Evolutionary conservation across 495 filamentous ascomycete species (phyloP).

Genomic region (Penicillium tannophilum): DNA sequence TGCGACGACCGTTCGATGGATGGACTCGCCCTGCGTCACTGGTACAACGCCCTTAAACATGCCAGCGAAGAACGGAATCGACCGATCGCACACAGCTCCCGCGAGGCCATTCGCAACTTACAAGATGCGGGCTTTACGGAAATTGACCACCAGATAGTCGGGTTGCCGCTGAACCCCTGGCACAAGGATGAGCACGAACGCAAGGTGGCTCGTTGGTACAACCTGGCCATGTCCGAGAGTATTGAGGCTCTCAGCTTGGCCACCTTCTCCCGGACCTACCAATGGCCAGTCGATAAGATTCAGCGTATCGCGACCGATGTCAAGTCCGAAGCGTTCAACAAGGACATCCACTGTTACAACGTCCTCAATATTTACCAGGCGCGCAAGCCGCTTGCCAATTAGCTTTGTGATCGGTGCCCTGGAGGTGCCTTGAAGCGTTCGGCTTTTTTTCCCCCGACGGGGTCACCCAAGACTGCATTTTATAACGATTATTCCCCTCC

Average conservation of each 20-base stretch:
- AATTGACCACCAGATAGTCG: slow-evolving; percentile 72
- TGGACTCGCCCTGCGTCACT: slow-evolving; percentile 55
- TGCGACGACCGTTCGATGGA: slow-evolving; percentile 69
- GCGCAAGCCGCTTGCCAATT: slow-evolving; percentile 36
- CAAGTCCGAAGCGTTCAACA: slow-evolving; percentile 68
- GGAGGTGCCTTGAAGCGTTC: not conserved
- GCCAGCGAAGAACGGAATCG: slow-evolving; percentile 67
- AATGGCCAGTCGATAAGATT: slow-evolving; percentile 69
- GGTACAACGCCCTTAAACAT: slow-evolving; percentile 69
- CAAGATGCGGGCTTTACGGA: slow-evolving; percentile 79
- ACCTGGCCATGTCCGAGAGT: slow-evolving; percentile 71
- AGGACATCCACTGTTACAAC: slow-evolving; percentile 70
- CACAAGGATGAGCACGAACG: slow-evolving; percentile 66
- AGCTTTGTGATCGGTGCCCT: slow-evolving; percentile 3
- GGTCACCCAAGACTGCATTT: not conserved
- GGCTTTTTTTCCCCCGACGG: not conserved
- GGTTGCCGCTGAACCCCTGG: slow-evolving; percentile 80
- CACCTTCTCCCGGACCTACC: slow-evolving; percentile 67
- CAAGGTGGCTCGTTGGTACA: slow-evolving; percentile 83
- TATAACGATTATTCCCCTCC: not conserved
- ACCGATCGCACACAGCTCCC: slow-evolving; percentile 66
- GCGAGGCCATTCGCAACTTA: slow-evolving; percentile 62
- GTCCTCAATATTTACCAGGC: slow-evolving; percentile 63
- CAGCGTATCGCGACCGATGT: slow-evolving; percentile 62
- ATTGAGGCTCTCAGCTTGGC: slow-evolving; percentile 74